Conservation (phyloP, 371 early-diverging fungal species). For the Encephalitozoon romaleae region DNA sequence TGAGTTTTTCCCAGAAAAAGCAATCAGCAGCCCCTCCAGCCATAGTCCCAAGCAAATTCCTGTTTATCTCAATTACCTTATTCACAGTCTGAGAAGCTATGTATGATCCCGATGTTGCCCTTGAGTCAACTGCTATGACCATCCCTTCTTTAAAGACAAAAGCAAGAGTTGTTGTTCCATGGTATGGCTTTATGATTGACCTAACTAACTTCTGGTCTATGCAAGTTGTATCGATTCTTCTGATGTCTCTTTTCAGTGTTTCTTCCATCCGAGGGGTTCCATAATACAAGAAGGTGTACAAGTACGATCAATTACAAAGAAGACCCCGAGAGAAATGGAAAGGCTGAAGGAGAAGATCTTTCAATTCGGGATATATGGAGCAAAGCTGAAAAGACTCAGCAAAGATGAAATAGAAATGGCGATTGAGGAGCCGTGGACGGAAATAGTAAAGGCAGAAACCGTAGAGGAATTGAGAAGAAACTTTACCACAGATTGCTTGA, state of each 20-base stretch:
- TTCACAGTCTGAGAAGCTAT: constrained; percentile 94
- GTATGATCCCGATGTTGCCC: constrained; percentile 92
- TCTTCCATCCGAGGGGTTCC: constrained; percentile 19
- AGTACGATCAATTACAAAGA: background rate
- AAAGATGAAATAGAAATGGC: constrained; percentile 12
- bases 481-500: background rate
- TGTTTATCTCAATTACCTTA: constrained; percentile 98
- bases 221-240: background rate
- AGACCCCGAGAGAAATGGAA: background rate
- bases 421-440: constrained; percentile 10
- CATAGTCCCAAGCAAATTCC: constrained; percentile 95
- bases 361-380: constrained; percentile 41
- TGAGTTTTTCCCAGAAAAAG: constrained; percentile 93
- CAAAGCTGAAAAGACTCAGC: background rate
- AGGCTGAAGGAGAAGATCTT: constrained; percentile 33
- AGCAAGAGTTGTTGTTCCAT: constrained; percentile 98
- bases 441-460: constrained; percentile 4
- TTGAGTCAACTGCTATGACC: constrained; percentile 92
- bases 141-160: constrained; percentile 93
- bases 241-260: constrained; percentile 12
- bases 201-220: constrained; percentile 13
- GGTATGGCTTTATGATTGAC: constrained; percentile 54
- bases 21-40: constrained; percentile 99
- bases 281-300: background rate
- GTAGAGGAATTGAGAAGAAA: background rate